These are phyloP conservation scores for Chytridiales sp. DNA, from an alignment of 371 early-diverging fungal species.

Conservation along the genomic window DNA sequence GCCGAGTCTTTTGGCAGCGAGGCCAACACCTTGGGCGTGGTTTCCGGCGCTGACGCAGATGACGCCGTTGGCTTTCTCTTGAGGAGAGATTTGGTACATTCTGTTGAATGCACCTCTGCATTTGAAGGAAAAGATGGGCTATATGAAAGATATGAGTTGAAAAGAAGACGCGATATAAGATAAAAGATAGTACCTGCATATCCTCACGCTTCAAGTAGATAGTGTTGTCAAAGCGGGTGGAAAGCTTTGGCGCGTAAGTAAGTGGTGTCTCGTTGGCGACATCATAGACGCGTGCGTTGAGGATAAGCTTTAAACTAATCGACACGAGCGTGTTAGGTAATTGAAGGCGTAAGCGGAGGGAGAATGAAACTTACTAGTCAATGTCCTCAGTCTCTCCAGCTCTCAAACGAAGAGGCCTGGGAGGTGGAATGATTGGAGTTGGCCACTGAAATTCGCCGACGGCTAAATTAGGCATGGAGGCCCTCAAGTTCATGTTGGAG, in stretches of 20 bases:
- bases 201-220: constrained; percentile 91
- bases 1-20: constrained; percentile 83
- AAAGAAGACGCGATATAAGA: neutral
- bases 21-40: constrained; percentile 48
- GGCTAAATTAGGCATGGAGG: too few relatives aligned
- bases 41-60: constrained; percentile 39
- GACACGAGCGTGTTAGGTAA: neutral
- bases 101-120: constrained; percentile 93
- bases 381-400: constrained; percentile 17
- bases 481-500: neutral
- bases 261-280: constrained; percentile 88
- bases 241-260: constrained; percentile 69
- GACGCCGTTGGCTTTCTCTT: constrained; percentile 33
- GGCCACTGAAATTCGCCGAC: constrained; percentile 21
- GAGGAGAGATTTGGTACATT: constrained; percentile 47
- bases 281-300: constrained; percentile 53
- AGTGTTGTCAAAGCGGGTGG: constrained; percentile 59
- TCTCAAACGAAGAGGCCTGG: neutral
- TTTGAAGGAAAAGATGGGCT: constrained; percentile 83
- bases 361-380: constrained; percentile 20
- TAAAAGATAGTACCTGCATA: constrained; percentile 42
- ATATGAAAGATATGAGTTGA: constrained; percentile 3
- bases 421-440: constrained; percentile 13
- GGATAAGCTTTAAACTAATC: constrained; percentile 30
- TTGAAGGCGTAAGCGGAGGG: too few relatives aligned